A percentile compares a stretch with the other conserved stretches of the same genome.
Conservation (phyloP, 768 basidiomycete genomes). For the Suillus subalutaceus region DNA sequence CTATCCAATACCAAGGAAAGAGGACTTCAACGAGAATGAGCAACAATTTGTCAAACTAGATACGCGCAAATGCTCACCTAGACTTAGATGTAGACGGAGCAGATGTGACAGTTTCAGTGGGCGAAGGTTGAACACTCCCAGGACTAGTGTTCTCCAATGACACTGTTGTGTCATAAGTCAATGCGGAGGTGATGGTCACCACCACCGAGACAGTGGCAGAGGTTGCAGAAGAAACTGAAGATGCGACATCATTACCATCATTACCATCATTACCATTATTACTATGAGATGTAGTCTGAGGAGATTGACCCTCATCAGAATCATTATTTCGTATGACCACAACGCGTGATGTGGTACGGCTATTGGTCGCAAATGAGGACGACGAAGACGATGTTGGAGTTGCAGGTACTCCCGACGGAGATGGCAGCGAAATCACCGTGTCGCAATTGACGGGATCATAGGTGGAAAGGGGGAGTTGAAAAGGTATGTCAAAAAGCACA, state of each 20-base stretch:
- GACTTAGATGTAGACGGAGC: conserved; percentile 3
- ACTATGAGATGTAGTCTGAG: too few relatives aligned
- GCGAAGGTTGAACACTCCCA: conserved; percentile 3
- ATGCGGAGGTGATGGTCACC: conserved; percentile 3
- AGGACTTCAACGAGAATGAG: conserved; percentile 10
- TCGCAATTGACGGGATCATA: neutral
- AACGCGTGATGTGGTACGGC: neutral
- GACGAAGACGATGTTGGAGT: neutral
- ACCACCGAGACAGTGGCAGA: neutral
- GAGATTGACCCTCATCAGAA: neutral
- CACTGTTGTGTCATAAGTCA: conserved; percentile 12
- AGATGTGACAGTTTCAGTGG: conserved; percentile 10
- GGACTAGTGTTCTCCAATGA: conserved; percentile 5
- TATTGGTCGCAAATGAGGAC: neutral
- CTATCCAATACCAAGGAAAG: conserved; percentile 15
- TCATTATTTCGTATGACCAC: neutral
- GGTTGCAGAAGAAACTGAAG: neutral
- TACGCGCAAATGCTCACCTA: conserved; percentile 14
- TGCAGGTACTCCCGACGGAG: too few relatives aligned
- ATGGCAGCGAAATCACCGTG: too few relatives aligned
- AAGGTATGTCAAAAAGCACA: neutral
- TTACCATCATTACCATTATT: too few relatives aligned
- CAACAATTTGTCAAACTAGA: conserved; percentile 4
- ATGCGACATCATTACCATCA: neutral
- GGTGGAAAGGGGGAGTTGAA: too few relatives aligned